Conservation (phyloP, 2,329 filamentous ascomycete genomes). For the Colletotrichum shisoi region DNA sequence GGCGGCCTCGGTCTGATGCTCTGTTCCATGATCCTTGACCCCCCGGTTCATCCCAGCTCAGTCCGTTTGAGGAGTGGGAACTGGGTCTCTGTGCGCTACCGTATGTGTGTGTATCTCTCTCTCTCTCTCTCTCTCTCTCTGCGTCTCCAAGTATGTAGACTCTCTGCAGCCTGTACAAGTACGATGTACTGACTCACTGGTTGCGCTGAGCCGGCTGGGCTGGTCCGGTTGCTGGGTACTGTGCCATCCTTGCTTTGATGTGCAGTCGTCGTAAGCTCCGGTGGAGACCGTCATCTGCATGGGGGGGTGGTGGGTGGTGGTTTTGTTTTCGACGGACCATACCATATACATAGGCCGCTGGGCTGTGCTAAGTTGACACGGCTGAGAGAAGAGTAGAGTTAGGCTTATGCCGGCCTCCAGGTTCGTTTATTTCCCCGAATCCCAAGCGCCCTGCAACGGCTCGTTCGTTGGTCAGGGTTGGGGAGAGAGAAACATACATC, state of each 20-base stretch:
- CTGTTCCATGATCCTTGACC: conserved; percentile 1
- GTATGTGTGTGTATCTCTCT: not conserved
- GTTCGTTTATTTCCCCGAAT: not conserved
- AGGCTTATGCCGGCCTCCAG: conserved; percentile 15
- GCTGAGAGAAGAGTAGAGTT: too few species aligned
- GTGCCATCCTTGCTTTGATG: conserved; percentile 38
- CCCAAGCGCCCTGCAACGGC: conserved; percentile 1
- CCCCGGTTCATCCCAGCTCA: conserved; percentile 24
- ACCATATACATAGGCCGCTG: too few species aligned
- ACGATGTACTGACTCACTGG: too few species aligned
- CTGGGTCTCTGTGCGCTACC: not conserved
- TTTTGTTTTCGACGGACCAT: not conserved
- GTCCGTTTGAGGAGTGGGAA: not conserved
- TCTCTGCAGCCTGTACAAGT: too few species aligned
- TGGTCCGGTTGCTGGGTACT: conserved; percentile 7
- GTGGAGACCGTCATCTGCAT: conserved; percentile 37
- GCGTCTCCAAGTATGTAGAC: not conserved
- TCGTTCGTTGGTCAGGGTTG: conserved; percentile 19
- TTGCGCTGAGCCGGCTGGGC: not conserved
- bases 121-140: not conserved
- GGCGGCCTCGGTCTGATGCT: conserved; percentile 11
- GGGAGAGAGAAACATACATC: conserved; percentile 2
- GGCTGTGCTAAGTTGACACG: not conserved
- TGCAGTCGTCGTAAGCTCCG: conserved; percentile 38
- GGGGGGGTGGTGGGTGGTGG: not conserved